These are phyloP conservation scores for Daucus carota DNA, from an alignment of 129 eudicot genomes.

Conservation along the genomic window DNA sequence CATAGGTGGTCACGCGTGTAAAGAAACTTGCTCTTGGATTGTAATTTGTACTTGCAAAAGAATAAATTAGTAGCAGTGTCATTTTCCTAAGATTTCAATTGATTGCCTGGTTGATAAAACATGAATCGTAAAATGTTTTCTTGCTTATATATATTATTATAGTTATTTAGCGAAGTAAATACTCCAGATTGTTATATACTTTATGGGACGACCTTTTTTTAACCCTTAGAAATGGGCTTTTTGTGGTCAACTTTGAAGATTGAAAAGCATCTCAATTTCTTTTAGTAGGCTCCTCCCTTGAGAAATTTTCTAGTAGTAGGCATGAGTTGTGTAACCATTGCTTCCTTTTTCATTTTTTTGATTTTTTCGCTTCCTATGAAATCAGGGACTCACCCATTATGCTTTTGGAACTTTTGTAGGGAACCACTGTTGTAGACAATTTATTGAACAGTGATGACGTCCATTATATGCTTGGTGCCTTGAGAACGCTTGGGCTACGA, in stretches of 20 bases:
- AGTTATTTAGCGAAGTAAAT: neutral
- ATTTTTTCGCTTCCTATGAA: neutral
- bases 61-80: neutral
- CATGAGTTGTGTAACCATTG: neutral
- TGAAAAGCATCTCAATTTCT: neutral
- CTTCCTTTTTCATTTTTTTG: neutral
- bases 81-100: neutral
- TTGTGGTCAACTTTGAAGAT: neutral
- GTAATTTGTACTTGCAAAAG: neutral
- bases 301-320: neutral
- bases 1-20: neutral
- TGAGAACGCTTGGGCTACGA: conserved; percentile 74
- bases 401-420: conserved; percentile 35
- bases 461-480: conserved; percentile 94
- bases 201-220: neutral
- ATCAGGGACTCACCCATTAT: neutral
- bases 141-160: neutral
- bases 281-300: neutral
- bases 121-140: neutral
- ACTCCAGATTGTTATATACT: neutral
- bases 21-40: no score
- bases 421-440: conserved; percentile 90
- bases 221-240: neutral
- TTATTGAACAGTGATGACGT: conserved; percentile 87
- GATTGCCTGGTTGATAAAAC: neutral